phyloP scores from a whole-genome alignment of 2,329 filamentous ascomycete species.

The Aspergillus sp. region DNA sequence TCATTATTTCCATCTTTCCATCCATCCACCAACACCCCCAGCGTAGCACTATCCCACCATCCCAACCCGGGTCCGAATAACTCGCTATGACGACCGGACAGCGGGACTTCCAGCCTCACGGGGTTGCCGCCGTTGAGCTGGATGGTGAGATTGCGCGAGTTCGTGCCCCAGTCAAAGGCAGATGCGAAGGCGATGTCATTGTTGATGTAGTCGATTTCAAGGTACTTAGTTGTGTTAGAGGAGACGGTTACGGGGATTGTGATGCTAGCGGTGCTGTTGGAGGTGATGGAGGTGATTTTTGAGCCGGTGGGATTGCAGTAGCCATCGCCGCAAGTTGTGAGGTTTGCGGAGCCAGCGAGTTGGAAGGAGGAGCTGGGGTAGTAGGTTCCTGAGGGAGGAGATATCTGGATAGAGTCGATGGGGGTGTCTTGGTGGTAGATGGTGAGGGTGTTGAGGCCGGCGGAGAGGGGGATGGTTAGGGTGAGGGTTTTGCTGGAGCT shows the following conservation, averaged over 20 bases:
- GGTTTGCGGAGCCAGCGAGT: constrained; percentile 30
- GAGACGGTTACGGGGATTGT: constrained; percentile 26
- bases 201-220: constrained; percentile 50
- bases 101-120: constrained; percentile 47
- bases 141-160: constrained; percentile 49
- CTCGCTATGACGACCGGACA: constrained; percentile 34
- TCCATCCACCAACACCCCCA: constrained; percentile 43
- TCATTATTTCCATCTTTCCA: constrained; percentile 41
- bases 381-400: constrained; percentile 27
- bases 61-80: constrained; percentile 40
- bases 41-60: constrained; percentile 47
- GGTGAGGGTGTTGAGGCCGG: constrained; percentile 22
- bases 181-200: constrained; percentile 45
- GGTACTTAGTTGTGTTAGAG: constrained; percentile 29
- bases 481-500: constrained; percentile 5
- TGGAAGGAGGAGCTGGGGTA: constrained; percentile 37
- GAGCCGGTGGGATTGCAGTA: constrained; percentile 41
- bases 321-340: constrained; percentile 30
- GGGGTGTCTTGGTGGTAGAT: constrained; percentile 10
- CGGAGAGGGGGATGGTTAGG: constrained; percentile 11
- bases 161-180: constrained; percentile 42
- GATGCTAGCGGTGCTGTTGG: constrained; percentile 26
- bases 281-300: constrained; percentile 39
- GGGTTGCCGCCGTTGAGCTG: constrained; percentile 40
- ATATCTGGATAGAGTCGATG: constrained; percentile 17